Conservation (phyloP, 768 basidiomycete species). For the Tulasnella sp. region DNA sequence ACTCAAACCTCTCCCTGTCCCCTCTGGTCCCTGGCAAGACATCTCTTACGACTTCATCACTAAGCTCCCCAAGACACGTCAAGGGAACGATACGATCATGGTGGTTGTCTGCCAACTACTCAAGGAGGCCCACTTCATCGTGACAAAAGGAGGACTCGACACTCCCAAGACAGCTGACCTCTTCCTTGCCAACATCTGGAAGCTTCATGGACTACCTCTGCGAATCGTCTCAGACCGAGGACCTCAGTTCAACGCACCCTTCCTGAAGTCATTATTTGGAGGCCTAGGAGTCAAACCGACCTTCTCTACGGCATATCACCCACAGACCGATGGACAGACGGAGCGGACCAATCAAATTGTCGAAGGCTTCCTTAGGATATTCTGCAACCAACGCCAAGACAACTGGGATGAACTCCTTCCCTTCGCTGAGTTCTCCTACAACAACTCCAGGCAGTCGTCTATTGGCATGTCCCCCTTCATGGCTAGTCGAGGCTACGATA, state of each 20-base stretch:
- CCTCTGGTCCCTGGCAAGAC: slow-evolving; percentile 40
- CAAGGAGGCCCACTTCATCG: neutral
- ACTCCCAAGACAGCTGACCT: slow-evolving; percentile 43
- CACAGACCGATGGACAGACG: no score
- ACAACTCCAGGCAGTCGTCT: neutral
- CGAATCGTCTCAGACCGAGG: neutral
- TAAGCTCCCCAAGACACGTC: no score
- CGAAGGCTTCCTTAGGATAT: neutral
- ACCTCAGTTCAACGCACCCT: neutral
- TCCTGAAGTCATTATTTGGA: slow-evolving; percentile 1
- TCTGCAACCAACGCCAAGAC: neutral
- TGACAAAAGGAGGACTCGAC: slow-evolving; percentile 39
- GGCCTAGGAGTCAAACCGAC: neutral
- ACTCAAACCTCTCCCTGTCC: slow-evolving; percentile 39
- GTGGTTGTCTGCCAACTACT: neutral
- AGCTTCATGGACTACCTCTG: slow-evolving; percentile 25
- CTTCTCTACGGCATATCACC: no score
- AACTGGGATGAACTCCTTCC: slow-evolving; percentile 18
- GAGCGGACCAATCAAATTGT: slow-evolving; percentile 41
- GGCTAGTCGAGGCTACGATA: neutral
- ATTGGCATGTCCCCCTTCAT: slow-evolving; percentile 16
- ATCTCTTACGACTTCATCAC: slow-evolving; percentile 36
- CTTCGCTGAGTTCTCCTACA: neutral
- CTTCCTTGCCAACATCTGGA: slow-evolving; percentile 48
- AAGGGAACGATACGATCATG: neutral